Percentiles rank a stretch among this genome's conserved stretches.
Evolutionary conservation across 768 basidiomycete genomes (phyloP).

Genomic region (Hortiboletus flavorubellus): DNA sequence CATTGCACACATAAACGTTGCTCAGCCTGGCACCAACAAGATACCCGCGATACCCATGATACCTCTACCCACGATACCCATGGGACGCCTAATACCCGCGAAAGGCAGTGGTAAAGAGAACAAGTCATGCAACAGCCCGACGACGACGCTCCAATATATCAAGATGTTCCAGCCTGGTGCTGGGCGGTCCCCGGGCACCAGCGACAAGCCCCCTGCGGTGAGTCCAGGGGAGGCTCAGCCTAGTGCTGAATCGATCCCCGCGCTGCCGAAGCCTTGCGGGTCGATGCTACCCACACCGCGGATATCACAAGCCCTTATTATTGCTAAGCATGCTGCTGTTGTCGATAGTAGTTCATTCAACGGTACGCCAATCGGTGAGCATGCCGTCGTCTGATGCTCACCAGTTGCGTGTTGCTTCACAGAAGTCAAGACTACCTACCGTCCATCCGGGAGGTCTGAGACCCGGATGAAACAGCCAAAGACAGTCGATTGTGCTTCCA

Average conservation of each 20-base stretch:
- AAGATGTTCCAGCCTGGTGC: slow-evolving; percentile 1
- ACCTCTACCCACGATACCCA: slow-evolving; percentile 1
- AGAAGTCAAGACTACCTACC: slow-evolving; percentile 8
- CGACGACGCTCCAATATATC: not conserved
- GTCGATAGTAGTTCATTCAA: not conserved
- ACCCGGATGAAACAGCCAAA: slow-evolving; percentile 6
- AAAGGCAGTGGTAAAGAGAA: slow-evolving; percentile 19
- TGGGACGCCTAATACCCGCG: slow-evolving; percentile 1
- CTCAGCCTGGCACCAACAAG: slow-evolving; percentile 8
- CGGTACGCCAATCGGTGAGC: not conserved
- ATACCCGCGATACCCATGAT: slow-evolving; percentile 4
- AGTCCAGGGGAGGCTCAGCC: slow-evolving; percentile 6
- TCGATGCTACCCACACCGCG: slow-evolving; percentile 13
- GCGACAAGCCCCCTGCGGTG: not conserved
- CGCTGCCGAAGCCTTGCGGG: slow-evolving; percentile 2
- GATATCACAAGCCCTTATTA: not conserved
- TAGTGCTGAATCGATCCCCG: slow-evolving; percentile 1
- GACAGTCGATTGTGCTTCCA: not conserved
- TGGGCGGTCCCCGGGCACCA: not conserved
- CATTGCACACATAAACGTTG: not conserved
- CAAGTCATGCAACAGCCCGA: not conserved
- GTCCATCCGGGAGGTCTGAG: slow-evolving; percentile 17
- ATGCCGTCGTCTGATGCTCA: not conserved
- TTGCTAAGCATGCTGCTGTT: not conserved
- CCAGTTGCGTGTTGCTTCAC: not conserved